Base-by-base conservation (phyloP, 1,139 yeast genomes). In the Suhomyces coccinellae region DNA sequence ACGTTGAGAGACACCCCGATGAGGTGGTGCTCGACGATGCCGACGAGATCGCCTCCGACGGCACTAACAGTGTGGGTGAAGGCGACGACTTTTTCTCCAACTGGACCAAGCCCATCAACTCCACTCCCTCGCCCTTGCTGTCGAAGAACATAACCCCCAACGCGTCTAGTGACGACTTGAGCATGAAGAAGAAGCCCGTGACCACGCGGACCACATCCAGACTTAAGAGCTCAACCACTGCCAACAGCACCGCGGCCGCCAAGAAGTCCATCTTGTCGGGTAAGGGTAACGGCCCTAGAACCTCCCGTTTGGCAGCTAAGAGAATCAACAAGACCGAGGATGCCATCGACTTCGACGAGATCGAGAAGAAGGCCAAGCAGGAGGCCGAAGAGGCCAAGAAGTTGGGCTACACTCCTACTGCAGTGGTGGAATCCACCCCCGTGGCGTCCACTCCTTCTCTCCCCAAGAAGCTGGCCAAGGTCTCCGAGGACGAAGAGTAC, bases 71-170 rank as follows among this genome's bases (percentile, higher is more conserved):
- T 12, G 70, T 70, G 39, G 72, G 72, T 36, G 72, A 82, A 33
- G 80, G 77, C 36, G 96, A 89, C 61, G 97, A 90, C 64, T 93
- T 93, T 65, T 93, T 95, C 68, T 79, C 95, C 45, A 85, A 82
- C 63, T 90, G 96, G 95, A 89, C 88, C 50, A 87, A 88, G 61
- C 93, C 95, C 22, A 67, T 80, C 41, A 62, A 63, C 44, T 56
- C 69, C 17, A 71, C 81, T 4, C 82, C 87, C 12, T 80, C 87
- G 11, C 80, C 82, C 12, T 62, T 80, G 47, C 69, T 70, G 6
- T 80, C 87, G 11, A 68, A 77, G 48, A 69, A 68, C 38, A 62
- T 62, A 33, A 78, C 83, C 1, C 84, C 84, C 15, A 57, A 65
- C 31, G 69, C 69, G 10, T 69, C 77, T 2, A 61, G 70, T 12